Conservation (phyloP, 2,329 filamentous ascomycete species). For the Tolypocladium inflatum region DNA sequence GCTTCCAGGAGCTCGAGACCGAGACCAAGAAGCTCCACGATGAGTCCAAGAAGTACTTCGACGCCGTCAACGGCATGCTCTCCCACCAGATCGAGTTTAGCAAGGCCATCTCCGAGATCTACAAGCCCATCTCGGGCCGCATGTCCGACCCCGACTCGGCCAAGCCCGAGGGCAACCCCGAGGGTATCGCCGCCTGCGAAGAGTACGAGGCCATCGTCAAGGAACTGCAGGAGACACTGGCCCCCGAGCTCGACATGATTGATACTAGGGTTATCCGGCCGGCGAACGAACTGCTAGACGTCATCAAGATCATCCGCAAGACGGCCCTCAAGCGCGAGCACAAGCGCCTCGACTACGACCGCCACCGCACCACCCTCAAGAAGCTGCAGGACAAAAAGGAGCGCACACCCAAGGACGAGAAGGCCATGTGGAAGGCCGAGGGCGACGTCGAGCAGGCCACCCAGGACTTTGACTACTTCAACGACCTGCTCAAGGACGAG, state of each 20-base stretch:
- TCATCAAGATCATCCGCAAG: constrained; percentile 94
- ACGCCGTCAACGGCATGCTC: constrained; percentile 97
- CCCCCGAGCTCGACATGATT: constrained; percentile 96
- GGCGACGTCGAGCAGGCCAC: constrained; percentile 84
- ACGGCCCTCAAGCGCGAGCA: constrained; percentile 83
- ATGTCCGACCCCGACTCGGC: constrained; percentile 85
- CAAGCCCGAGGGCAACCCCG: constrained; percentile 74
- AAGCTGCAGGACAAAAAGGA: constrained; percentile 98
- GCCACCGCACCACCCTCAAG: constrained; percentile 73
- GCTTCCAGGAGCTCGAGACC: constrained; percentile 86
- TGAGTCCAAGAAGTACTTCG: constrained; percentile 94
- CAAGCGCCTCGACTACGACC: constrained; percentile 95
- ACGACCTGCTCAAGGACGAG: constrained; percentile 92
- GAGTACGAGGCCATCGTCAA: constrained; percentile 89
- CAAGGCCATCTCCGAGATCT: constrained; percentile 89
- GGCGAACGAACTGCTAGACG: constrained; percentile 84
- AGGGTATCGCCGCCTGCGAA: constrained; percentile 90
- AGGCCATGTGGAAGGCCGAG: constrained; percentile 92
- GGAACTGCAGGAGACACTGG: constrained; percentile 79
- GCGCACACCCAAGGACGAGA: constrained; percentile 91
- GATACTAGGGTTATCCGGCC: constrained; percentile 84
- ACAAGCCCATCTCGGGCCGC: constrained; percentile 94
- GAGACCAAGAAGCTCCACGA: constrained; percentile 97
- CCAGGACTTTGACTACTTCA: constrained; percentile 96
- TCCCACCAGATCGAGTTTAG: constrained; percentile 97